Evolutionary conservation across 192 early-diverging fungal species (phyloP).

Genomic region (Umbelopsis sp.): DNA sequence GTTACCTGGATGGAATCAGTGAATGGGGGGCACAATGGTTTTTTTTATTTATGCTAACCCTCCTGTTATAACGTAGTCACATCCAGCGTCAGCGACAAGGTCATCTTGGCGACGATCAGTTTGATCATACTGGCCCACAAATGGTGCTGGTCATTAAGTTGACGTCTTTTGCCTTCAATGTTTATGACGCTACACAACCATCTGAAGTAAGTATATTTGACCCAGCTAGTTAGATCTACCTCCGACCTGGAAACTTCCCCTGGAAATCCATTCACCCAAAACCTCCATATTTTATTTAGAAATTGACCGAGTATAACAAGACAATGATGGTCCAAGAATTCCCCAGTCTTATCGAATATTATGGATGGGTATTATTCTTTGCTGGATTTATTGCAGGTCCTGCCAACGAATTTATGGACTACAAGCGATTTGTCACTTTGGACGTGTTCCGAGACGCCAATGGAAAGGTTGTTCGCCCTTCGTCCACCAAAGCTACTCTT

Average conservation of each 20-base stretch:
- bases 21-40: neutral
- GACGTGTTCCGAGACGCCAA: conserved; percentile 2
- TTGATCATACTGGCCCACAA: conserved; percentile 90
- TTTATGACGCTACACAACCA: conserved; percentile 60
- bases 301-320: conserved; percentile 68
- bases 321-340: conserved; percentile 57
- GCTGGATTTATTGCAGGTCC: conserved; percentile 84
- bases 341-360: conserved; percentile 75
- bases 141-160: conserved; percentile 96
- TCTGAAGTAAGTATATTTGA: neutral
- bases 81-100: conserved; percentile 48
- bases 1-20: neutral
- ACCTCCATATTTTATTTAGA: conserved; percentile 25
- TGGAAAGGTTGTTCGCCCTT: conserved; percentile 15
- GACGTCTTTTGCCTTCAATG: conserved; percentile 84
- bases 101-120: conserved; percentile 45
- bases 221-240: neutral
- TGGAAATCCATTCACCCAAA: neutral
- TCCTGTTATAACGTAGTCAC: conserved; percentile 39
- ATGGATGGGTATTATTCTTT: conserved; percentile 93
- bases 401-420: conserved; percentile 74
- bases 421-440: conserved; percentile 44
- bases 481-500: conserved; percentile 22
- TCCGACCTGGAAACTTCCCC: neutral
- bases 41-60: conserved; percentile 1